Conservation (phyloP, 208 protist species). For the Trypanosoma melophagium region DNA sequence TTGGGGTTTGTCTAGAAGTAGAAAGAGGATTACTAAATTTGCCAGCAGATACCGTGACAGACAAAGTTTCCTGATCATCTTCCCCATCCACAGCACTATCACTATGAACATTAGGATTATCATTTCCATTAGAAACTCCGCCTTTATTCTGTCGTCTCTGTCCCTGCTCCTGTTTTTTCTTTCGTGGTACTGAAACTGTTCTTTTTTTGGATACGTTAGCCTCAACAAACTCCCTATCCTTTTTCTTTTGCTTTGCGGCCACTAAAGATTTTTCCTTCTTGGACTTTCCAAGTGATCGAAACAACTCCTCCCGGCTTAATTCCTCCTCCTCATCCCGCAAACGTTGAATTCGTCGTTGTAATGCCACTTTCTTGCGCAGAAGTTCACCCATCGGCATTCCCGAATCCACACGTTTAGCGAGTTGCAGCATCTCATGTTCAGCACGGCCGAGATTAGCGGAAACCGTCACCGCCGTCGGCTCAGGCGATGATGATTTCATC, state of each 20-base stretch:
- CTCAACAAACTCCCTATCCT: not conserved
- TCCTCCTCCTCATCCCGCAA: slow-evolving; percentile 14
- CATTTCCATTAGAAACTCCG: not conserved
- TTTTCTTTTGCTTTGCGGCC: not conserved
- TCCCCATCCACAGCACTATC: not conserved
- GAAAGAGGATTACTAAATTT: too few species aligned
- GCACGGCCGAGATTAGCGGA: not conserved
- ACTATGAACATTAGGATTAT: not conserved
- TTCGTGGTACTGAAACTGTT: not conserved
- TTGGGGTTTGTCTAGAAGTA: too few species aligned
- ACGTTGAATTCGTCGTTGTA: slow-evolving; percentile 25
- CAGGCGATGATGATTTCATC: too few species aligned
- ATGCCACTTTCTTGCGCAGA: slow-evolving; percentile 4
- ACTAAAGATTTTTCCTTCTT: not conserved
- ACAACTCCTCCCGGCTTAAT: not conserved
- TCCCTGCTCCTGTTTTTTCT: not conserved
- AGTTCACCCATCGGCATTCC: slow-evolving; percentile 5
- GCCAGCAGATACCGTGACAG: too few species aligned
- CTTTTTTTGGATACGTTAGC: not conserved
- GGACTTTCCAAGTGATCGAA: slow-evolving; percentile 1
- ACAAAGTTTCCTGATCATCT: not conserved
- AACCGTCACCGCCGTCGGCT: not conserved
- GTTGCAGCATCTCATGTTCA: slow-evolving; percentile 1
- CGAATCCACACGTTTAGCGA: not conserved
- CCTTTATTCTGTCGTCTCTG: not conserved